Conservation (phyloP, 352 stramenopile species). For the Phytopythium litorale region DNA sequence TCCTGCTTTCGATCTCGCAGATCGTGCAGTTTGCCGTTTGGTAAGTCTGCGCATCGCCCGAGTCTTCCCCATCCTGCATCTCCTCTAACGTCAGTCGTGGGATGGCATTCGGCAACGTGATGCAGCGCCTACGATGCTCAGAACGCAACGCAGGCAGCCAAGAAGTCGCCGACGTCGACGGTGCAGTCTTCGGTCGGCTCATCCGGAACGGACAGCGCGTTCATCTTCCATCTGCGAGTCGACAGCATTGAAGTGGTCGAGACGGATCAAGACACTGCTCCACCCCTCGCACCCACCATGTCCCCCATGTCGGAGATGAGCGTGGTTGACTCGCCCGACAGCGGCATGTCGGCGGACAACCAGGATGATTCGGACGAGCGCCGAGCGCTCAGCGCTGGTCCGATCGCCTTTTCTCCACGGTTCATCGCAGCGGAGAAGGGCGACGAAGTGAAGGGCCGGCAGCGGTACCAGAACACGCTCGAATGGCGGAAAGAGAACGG, state of each 20-base stretch:
- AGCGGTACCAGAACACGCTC: constrained; percentile 72
- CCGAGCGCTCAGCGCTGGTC: constrained; percentile 45
- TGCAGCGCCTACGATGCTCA: constrained; percentile 32
- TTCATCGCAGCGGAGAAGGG: constrained; percentile 86
- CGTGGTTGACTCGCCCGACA: constrained; percentile 8
- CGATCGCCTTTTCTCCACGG: constrained; percentile 67
- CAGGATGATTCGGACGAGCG: constrained; percentile 12
- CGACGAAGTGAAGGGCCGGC: constrained; percentile 71
- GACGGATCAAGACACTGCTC: constrained; percentile 42
- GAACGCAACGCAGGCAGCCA: constrained; percentile 9
- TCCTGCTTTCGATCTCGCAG: constrained; percentile 74
- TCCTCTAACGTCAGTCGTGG: background rate
- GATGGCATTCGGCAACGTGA: constrained; percentile 1
- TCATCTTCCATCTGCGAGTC: constrained; percentile 51
- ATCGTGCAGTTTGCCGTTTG: constrained; percentile 61
- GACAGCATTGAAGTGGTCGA: constrained; percentile 68
- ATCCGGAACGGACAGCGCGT: constrained; percentile 20
- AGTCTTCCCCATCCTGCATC: background rate
- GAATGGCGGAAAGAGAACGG: constrained; percentile 84
- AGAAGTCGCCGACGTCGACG: constrained; percentile 14
- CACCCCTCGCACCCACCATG: constrained; percentile 13
- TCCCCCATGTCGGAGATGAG: constrained; percentile 21
- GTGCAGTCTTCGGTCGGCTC: constrained; percentile 13
- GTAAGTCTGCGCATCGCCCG: constrained; percentile 16
- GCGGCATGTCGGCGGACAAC: constrained; percentile 4